A percentile compares a stretch with the other conserved stretches of the same genome.
Conservation (phyloP, 345 rosid species). For the Dipteronia dyeriana region DNA sequence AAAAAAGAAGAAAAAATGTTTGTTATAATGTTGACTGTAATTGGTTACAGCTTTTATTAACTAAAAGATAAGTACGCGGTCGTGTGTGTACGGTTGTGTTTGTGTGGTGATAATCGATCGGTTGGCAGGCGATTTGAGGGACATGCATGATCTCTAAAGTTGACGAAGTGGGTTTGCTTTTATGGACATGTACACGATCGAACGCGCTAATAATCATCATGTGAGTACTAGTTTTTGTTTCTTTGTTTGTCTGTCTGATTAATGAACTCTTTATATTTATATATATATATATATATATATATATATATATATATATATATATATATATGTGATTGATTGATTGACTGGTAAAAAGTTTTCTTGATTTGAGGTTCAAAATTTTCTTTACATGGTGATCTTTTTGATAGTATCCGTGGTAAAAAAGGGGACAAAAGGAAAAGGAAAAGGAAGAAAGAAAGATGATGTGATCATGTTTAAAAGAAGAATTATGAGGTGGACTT, state of each 20-base stretch:
- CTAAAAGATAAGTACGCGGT: too few relatives aligned
- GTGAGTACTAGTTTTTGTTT: too few relatives aligned
- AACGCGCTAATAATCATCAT: background rate
- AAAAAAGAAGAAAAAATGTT: too few relatives aligned
- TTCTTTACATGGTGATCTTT: too few relatives aligned
- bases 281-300: too few relatives aligned
- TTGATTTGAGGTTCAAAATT: background rate
- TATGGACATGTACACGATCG: background rate
- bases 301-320: too few relatives aligned
- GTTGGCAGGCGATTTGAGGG: background rate
- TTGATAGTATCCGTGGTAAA: too few relatives aligned
- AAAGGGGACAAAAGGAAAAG: too few relatives aligned
- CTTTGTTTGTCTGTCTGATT: background rate
- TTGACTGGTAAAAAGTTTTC: background rate
- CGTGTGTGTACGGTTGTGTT: background rate
- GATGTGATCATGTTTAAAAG: background rate
- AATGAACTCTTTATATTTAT: too few relatives aligned
- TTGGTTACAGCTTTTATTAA: too few relatives aligned
- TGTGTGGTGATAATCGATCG: background rate
- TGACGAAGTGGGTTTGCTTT: slow-evolving; percentile 18
- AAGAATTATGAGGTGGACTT: background rate
- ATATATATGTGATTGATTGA: too few relatives aligned
- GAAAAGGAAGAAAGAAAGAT: background rate
- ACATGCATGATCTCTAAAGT: slow-evolving; percentile 2
- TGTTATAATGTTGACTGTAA: too few relatives aligned